phyloP scores from a whole-genome alignment of 176 grass and related monocot genomes.

The Carex cristatella region DNA sequence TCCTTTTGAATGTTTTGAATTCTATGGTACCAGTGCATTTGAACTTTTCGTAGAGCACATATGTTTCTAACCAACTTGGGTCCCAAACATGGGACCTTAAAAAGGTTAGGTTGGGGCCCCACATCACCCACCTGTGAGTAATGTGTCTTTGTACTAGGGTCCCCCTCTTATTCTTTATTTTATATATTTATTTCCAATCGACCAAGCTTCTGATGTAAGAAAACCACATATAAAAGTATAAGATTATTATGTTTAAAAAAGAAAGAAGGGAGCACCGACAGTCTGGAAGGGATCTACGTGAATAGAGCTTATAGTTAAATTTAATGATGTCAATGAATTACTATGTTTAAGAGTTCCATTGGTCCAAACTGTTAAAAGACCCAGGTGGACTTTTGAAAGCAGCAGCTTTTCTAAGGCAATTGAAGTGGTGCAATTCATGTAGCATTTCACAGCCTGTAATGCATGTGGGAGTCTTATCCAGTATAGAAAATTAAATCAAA shows the following conservation, averaged over 20 bases:
- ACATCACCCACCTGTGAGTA: slow-evolving; percentile 20
- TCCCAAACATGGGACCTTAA: slow-evolving; percentile 19
- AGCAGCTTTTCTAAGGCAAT: neutral
- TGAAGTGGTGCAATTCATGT: slow-evolving; percentile 4
- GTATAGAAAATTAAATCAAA: neutral
- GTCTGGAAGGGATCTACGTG: neutral
- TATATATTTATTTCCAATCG: neutral
- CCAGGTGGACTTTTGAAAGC: neutral
- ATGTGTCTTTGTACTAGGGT: slow-evolving; percentile 16
- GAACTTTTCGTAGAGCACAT: neutral
- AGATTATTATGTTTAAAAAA: neutral
- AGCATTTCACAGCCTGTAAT: slow-evolving; percentile 13
- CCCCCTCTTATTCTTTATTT: neutral
- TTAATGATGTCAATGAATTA: neutral
- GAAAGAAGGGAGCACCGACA: slow-evolving; percentile 19
- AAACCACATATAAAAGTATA: neutral
- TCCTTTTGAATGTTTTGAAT: neutral
- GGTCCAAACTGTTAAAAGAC: neutral
- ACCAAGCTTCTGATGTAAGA: slow-evolving; percentile 6
- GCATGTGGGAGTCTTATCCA: neutral
- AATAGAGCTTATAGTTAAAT: neutral
- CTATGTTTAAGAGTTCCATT: neutral
- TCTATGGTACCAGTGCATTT: neutral
- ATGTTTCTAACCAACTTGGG: slow-evolving; percentile 10
- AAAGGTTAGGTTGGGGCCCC: slow-evolving; percentile 2